Evolutionary conservation across 2,329 filamentous ascomycete species (phyloP), one percentile per base, ranked within the genome.

Genomic region (Madurella fahalii): DNA sequence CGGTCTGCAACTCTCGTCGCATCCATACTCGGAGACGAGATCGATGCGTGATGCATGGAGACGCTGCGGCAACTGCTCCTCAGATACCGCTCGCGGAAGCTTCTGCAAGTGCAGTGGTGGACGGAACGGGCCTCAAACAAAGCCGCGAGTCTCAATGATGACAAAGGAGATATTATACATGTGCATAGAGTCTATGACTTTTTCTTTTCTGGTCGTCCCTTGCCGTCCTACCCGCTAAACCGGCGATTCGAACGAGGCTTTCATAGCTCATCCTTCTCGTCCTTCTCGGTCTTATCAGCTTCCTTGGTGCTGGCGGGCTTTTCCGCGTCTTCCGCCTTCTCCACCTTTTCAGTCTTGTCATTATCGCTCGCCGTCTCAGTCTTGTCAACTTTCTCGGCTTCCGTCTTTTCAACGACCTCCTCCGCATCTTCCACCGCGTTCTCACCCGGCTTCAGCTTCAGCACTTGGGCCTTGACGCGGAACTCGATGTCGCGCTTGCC

Each of bases 401-500:
- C 44, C 30, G 31, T 47, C 8, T 50, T 34, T 3, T 55, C 52
- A n/a, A 47, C 32, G 5, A n/a, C 3, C 25, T 37, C 41, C 34
- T 49, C 45, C 16, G 30, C 8, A 8, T 13, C 47, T 7, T 56
- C 53, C 20, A 55, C 51, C 16, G 43, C 49, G 20, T 55, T 31
- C 47, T 56, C 56, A 9, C 52, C 60, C 37, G 52, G 46, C 57
- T 68, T 70, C 2, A 58, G 51, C 60, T 66, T 65, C 12, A 75
- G 56, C 2, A 67, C 65, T 55, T 70, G 64, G 8, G 67, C 70
- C 61, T 65, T 68, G 52, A 75, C 64, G 7, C 67, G 65, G 45
- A 75, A 68, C 56, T 68, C 63, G 16, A 71, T 71, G 9, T 68
- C 62, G 34, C 69, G 65, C 46, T 64, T 49, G 18, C 50, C 48